A percentile compares a stretch with the other conserved stretches of the same genome.
These are phyloP conservation scores for Ophiostoma pallidulum DNA, from an alignment of 2,329 filamentous ascomycete species.

Conservation along the genomic window DNA sequence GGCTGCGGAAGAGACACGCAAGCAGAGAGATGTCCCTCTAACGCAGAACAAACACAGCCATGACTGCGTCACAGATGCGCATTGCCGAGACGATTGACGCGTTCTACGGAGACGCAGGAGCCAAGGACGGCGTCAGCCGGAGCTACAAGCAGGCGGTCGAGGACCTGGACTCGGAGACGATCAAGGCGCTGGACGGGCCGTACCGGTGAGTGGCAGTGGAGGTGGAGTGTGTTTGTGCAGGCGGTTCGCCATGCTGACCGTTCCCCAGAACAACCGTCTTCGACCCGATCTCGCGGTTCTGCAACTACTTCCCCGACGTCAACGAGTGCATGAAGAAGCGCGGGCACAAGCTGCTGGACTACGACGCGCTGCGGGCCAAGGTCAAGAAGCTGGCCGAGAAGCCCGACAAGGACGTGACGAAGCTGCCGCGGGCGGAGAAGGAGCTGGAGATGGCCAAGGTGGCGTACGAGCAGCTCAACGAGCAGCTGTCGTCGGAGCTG, in stretches of 20 bases:
- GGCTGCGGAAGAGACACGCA: no score
- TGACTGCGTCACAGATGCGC: constrained; percentile 98
- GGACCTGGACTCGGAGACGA: constrained; percentile 94
- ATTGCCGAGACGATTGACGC: constrained; percentile 99
- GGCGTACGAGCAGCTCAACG: constrained; percentile 93
- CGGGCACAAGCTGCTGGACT: constrained; percentile 95
- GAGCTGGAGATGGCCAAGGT: constrained; percentile 90
- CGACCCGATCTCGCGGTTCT: constrained; percentile 92
- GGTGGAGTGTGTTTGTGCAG: no score
- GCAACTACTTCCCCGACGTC: constrained; percentile 96
- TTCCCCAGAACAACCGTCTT: constrained; percentile 70
- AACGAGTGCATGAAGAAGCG: constrained; percentile 99
- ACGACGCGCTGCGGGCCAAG: constrained; percentile 89
- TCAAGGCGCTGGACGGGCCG: constrained; percentile 94
- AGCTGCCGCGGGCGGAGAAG: constrained; percentile 90
- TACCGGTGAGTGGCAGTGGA: no score
- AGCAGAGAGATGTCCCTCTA: no score
- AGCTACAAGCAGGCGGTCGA: constrained; percentile 98
- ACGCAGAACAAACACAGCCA: constrained; percentile 65
- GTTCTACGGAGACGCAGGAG: constrained; percentile 94
- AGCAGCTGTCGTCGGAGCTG: constrained; percentile 85
- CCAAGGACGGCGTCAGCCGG: constrained; percentile 86
- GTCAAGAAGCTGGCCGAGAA: constrained; percentile 97
- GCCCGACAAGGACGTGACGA: constrained; percentile 95
- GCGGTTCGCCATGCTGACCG: no score